Conservation (phyloP, 345 rosid genomes). For the Corchorus olitorius region DNA sequence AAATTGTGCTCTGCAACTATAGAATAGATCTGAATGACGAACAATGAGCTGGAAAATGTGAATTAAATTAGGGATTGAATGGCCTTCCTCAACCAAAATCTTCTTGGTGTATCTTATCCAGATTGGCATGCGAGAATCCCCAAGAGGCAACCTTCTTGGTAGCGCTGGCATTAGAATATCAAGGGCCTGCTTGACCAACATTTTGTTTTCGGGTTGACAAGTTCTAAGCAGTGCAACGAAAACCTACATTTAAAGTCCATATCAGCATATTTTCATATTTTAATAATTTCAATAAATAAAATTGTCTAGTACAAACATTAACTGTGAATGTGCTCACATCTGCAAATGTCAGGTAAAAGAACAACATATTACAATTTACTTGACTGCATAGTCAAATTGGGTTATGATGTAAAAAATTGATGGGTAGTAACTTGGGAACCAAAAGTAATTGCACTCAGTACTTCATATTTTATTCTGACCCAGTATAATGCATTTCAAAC, state of each 20-base stretch:
- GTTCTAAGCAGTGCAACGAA: slow-evolving; percentile 99
- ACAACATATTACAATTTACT: slow-evolving; percentile 7
- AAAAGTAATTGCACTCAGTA: not conserved
- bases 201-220: slow-evolving; percentile 96
- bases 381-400: not conserved
- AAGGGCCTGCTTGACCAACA: slow-evolving; percentile 97
- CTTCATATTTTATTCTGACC: not conserved
- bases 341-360: not conserved
- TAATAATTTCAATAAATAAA: not conserved
- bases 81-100: slow-evolving; percentile 98
- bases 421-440: not conserved
- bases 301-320: not conserved
- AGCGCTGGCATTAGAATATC: slow-evolving; percentile 98
- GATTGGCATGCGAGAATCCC: slow-evolving; percentile 98
- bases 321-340: not conserved
- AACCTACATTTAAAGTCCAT: slow-evolving; percentile 61
- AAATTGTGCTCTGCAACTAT: slow-evolving; percentile 97
- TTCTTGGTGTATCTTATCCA: slow-evolving; percentile 99
- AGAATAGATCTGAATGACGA: slow-evolving; percentile 96
- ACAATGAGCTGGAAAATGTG: slow-evolving; percentile 99
- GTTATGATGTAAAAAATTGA: not conserved
- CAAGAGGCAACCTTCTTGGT: slow-evolving; percentile 92
- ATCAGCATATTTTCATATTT: slow-evolving; percentile 10
- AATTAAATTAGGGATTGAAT: slow-evolving; percentile 91
- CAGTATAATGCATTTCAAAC: slow-evolving; percentile 1